Conservation (phyloP, 202 grass and related monocot species). For the Thinopyrum obtusiflorum region DNA sequence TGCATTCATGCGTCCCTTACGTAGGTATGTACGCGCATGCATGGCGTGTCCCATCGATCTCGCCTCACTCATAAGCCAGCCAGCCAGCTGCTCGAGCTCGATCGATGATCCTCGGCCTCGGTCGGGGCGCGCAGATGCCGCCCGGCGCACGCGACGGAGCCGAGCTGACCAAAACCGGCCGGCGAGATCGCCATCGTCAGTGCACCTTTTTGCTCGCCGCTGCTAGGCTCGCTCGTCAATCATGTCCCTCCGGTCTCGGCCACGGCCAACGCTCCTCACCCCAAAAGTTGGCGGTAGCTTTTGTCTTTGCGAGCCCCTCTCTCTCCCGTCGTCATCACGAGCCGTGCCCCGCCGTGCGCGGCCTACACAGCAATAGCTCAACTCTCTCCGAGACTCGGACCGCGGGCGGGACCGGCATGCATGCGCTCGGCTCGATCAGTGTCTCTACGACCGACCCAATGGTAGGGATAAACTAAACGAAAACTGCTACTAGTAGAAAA, state of each 20-base stretch:
- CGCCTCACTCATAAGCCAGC: background rate
- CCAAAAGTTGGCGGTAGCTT: background rate
- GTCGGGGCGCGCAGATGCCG: background rate
- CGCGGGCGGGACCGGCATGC: background rate
- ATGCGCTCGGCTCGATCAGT: background rate
- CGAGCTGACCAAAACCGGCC: background rate
- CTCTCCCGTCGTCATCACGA: slow-evolving; percentile 33
- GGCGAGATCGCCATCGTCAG: background rate
- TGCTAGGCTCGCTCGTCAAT: background rate
- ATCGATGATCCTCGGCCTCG: background rate
- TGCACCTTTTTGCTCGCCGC: background rate
- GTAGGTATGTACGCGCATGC: slow-evolving; percentile 32
- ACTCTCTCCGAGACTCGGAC: background rate
- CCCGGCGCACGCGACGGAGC: background rate
- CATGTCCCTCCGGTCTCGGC: background rate
- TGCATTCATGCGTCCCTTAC: no score
- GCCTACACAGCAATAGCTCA: no score
- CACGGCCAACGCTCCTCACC: background rate
- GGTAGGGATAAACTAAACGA: background rate
- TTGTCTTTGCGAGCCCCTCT: background rate
- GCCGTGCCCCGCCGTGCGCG: background rate
- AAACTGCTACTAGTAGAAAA: background rate
- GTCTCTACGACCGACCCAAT: background rate
- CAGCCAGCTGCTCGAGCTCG: background rate
- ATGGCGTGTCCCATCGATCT: slow-evolving; percentile 21